phyloP scores from a whole-genome alignment of 306 rosid genomes.

The Astragalus membranaceus region DNA sequence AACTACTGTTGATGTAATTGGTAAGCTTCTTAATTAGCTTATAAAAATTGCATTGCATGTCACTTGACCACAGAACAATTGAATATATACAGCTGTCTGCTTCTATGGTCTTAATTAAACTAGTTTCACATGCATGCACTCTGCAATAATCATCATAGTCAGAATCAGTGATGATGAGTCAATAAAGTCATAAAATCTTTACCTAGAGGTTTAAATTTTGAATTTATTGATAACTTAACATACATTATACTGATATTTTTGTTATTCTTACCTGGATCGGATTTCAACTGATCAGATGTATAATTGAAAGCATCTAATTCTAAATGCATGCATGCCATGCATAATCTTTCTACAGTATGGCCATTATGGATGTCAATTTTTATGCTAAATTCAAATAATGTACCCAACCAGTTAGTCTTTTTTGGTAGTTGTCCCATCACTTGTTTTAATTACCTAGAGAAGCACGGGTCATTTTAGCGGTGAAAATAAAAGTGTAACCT shows the following conservation, averaged over 20 bases:
- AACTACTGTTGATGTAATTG: conserved; percentile 51
- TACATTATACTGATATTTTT: not conserved
- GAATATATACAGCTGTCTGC: not conserved
- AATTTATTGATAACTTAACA: not conserved
- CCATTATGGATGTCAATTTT: not conserved
- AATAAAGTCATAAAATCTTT: not conserved
- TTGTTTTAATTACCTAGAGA: too few relatives aligned
- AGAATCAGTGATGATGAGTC: not conserved
- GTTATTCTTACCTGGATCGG: not conserved
- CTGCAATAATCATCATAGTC: not conserved
- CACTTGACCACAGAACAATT: not conserved
- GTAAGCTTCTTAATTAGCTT: conserved; percentile 26
- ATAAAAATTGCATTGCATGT: not conserved
- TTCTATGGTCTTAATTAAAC: not conserved
- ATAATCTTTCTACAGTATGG: not conserved
- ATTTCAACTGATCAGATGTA: not conserved
- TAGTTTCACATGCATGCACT: conserved; percentile 11
- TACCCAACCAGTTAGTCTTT: not conserved
- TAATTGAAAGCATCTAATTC: not conserved
- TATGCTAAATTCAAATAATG: not conserved
- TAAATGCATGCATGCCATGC: not conserved
- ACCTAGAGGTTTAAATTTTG: not conserved
- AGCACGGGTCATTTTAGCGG: not conserved
- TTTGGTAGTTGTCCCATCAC: too few relatives aligned
- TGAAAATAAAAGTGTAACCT: not conserved